Evolutionary conservation across 2,329 filamentous ascomycete genomes (phyloP), one percentile per base, ranked within the genome.

Genomic region (Cladophialophora yegresii): DNA sequence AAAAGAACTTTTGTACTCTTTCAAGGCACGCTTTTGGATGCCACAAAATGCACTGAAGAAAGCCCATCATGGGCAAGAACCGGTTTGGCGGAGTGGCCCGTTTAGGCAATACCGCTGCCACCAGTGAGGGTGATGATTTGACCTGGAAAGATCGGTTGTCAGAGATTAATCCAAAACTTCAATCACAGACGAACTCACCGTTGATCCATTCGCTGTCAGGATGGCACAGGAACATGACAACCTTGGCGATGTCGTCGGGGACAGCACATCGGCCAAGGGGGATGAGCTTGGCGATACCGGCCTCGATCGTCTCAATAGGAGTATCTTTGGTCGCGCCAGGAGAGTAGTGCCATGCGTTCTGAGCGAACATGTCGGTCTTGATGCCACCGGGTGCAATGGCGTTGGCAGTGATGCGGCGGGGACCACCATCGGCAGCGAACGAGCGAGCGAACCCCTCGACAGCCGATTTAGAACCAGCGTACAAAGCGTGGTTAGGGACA

Each of bases 351-450:
- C 85, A 88, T 26, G 86, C 83, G 75, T 89, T 89, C 76, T 85
- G 83, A 66, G 87, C 82, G 79, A 89, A 92, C 89, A 92, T 92
- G 76, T 92, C 89, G 50, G 83, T 87, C 83, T 90, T 89, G 79
- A 90, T 87, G 51, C 88, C 88, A 62, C 88, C 88, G 1, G 88
- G 88, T 1, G 88, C 88, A 54, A 90, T 87, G 69, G 87, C 87
- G 72, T 91, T 91, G 77, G 89, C 87, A 0, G 88, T 90, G 73
- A 90, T 87, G 57, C 85, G 83, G 72, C 84, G 83, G 71, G 81
- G 82, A 63, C 88, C 88, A 75, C 88, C 89, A 77, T 91, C 88
- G 58, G 87, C 88, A 7, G 88, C 85, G 72, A 91, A 89, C 28
- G 84, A 83, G 77, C 89, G 88, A 73, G 88, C 86, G 79, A 90